phyloP scores from a whole-genome alignment of 2,329 filamentous ascomycete genomes.

The Calonectria montana region DNA sequence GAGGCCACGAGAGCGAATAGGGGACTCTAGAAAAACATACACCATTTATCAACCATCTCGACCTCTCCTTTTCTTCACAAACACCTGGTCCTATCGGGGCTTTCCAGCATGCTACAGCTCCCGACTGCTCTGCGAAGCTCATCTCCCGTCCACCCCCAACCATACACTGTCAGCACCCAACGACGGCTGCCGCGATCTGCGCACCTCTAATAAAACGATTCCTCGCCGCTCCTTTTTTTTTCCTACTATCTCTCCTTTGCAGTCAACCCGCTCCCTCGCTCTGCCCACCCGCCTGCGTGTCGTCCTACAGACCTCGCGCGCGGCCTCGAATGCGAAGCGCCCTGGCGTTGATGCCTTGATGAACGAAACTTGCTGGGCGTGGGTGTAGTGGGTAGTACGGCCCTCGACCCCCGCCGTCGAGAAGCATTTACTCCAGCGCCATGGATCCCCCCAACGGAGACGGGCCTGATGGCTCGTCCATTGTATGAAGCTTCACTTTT shows the following conservation, averaged over 20 bases:
- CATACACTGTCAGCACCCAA: constrained; percentile 37
- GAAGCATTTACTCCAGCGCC: constrained; percentile 38
- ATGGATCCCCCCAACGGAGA: constrained; percentile 54
- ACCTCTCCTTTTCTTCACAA: constrained; percentile 13
- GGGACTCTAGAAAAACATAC: constrained; percentile 35
- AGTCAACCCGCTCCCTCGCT: background rate
- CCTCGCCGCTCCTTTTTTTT: constrained; percentile 6
- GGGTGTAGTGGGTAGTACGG: constrained; percentile 51
- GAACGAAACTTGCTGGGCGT: constrained; percentile 42
- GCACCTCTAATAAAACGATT: constrained; percentile 11
- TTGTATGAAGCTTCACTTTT: constrained; percentile 62
- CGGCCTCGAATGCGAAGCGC: constrained; percentile 14
- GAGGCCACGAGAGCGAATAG: constrained; percentile 44
- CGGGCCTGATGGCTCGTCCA: constrained; percentile 80
- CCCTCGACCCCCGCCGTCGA: constrained; percentile 46
- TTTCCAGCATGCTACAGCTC: constrained; percentile 31
- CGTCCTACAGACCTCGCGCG: constrained; percentile 20
- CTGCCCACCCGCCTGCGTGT: constrained; percentile 2
- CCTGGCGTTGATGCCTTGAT: constrained; percentile 45
- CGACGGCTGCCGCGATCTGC: constrained; percentile 31
- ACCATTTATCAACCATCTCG: constrained; percentile 27
- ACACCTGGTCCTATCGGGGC: constrained; percentile 18
- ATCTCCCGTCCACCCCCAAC: constrained; percentile 40
- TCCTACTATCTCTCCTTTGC: background rate
- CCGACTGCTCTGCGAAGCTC: constrained; percentile 30